phyloP scores from a whole-genome alignment of 2,329 filamentous ascomycete genomes.

The Dothiorella sarmentorum region DNA sequence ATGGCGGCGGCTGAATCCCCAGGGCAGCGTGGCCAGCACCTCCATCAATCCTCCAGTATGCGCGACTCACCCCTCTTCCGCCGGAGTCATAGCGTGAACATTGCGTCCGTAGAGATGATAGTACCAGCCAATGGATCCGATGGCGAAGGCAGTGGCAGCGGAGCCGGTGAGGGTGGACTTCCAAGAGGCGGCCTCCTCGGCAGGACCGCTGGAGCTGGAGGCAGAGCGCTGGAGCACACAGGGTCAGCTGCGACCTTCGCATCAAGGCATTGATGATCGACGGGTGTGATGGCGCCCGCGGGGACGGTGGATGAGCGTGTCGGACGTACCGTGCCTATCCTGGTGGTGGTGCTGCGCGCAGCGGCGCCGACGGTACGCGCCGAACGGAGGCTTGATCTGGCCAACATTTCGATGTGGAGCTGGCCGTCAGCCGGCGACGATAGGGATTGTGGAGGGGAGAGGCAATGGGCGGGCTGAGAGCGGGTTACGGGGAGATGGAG shows the following conservation, averaged over 20 bases:
- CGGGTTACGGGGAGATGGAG: conserved; percentile 18
- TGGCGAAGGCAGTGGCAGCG: conserved; percentile 79
- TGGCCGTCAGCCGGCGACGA: conserved; percentile 35
- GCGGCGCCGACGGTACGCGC: conserved; percentile 79
- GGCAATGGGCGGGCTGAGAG: conserved; percentile 22
- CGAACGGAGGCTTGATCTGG: conserved; percentile 85
- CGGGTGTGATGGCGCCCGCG: conserved; percentile 23
- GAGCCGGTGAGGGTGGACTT: conserved; percentile 82
- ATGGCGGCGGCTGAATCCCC: neutral
- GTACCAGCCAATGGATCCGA: conserved; percentile 94
- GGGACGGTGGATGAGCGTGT: conserved; percentile 28
- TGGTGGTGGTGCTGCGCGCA: conserved; percentile 61
- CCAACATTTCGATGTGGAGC: conserved; percentile 70
- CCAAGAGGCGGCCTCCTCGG: conserved; percentile 70
- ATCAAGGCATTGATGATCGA: conserved; percentile 17
- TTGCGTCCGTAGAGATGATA: conserved; percentile 91
- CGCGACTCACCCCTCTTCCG: conserved; percentile 91
- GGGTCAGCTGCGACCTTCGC: conserved; percentile 28
- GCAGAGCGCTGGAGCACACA: conserved; percentile 50
- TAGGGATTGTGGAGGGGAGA: conserved; percentile 34
- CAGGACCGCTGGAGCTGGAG: conserved; percentile 67
- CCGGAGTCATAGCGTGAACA: conserved; percentile 83
- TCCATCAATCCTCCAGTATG: conserved; percentile 12
- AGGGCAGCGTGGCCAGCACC: neutral
- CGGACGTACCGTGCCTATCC: conserved; percentile 46